Evolutionary conservation across 305 asterid species (phyloP), one percentile per base, ranked within the genome.

Genomic region (Rubia balearica): DNA sequence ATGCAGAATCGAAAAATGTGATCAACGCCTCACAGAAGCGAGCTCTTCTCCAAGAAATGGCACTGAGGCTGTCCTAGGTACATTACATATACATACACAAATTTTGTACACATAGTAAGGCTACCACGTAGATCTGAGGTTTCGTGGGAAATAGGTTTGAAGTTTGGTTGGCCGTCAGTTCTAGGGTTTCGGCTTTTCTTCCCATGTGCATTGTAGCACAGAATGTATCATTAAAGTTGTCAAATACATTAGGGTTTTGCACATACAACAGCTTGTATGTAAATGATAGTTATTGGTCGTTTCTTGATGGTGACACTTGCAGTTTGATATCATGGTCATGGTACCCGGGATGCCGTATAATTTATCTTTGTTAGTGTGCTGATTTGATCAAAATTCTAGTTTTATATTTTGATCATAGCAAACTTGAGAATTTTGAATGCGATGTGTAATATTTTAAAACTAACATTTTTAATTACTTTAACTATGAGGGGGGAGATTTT

Each of bases 21-120:
- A 93, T 93, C 13, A 88, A 84, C 56, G 87, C 97, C 30, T 80
- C 94, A 65, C 98, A 93, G 68, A 93, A 90, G 79, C 83, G 97
- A 74, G 90, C 89, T 64, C 87, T 93, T 80, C 97, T 93, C 70
- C 98, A 90, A 78, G 96, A 93, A 86, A 89, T 93, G 97, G 97
- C 98, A 40, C 66, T 93, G 66, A 83, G 90, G 81, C 89, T 93
- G 17, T 86, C 97, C 40, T 93, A 84, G 85, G 67, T 70, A n/a
- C 17, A 16, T 22, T n/a, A 21, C 43, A n/a, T 12, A 68, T 21
- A 53, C 36, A 16, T 55, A 69, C 17, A 24, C 55, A 71, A 51
- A 46, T 56, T 71, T 56, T 68, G 65, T 33, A 41, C 45, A 41
- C 67, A 46, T 45, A 41, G 46, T 67, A 33, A 16, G 24, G 61